Conservation (phyloP, 345 rosid genomes). For the Eucalyptus marginata region DNA sequence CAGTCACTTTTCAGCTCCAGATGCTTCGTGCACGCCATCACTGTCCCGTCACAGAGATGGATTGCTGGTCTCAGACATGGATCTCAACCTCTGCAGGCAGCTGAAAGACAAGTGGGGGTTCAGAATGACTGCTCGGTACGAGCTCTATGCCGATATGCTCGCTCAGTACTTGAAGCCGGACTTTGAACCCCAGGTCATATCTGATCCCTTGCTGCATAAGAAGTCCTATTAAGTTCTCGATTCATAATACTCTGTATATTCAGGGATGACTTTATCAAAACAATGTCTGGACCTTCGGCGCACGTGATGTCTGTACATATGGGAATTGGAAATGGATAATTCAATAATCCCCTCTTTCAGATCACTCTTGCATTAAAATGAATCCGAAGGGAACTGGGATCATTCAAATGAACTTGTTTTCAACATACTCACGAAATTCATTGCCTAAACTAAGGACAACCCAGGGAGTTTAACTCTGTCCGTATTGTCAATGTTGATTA, state of each 20-base stretch:
- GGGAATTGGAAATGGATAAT: neutral
- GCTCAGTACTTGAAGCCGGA: conserved; percentile 51
- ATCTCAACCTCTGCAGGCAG: conserved; percentile 87
- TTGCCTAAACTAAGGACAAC: neutral
- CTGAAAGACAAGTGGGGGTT: conserved; percentile 96
- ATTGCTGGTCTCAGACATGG: conserved; percentile 74
- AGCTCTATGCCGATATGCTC: conserved; percentile 51
- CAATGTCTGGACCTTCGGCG: neutral
- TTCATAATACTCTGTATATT: neutral
- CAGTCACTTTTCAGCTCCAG: conserved; percentile 88
- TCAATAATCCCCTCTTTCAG: neutral
- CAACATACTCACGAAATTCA: rapidly evolving
- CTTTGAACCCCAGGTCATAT: conserved; percentile 62
- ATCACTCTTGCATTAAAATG: neutral
- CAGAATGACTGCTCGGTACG: conserved; percentile 79
- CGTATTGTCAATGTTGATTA: neutral
- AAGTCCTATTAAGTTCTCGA: conserved; percentile 18
- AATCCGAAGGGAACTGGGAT: neutral
- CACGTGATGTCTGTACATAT: neutral
- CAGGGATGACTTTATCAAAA: neutral
- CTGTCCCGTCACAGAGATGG: conserved; percentile 76
- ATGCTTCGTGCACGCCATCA: conserved; percentile 89
- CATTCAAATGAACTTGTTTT: neutral
- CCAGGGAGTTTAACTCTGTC: neutral
- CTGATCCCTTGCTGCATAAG: conserved; percentile 70